These are phyloP conservation scores for Apiotrichum veenhuisii DNA, from an alignment of 1,284 basidiomycete species.

Conservation along the genomic window DNA sequence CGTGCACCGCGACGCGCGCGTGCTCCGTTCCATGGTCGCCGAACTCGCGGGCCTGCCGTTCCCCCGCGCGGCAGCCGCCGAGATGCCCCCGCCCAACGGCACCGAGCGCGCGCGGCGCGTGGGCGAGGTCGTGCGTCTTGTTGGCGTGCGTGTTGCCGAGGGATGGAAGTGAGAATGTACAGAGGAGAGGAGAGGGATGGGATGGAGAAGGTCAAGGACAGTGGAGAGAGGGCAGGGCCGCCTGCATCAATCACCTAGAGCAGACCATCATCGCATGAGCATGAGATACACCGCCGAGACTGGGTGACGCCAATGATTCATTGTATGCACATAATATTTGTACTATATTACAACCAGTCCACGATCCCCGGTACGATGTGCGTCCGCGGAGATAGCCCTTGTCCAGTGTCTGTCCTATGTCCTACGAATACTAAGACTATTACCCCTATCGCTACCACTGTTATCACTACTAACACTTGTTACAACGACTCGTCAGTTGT, in stretches of 20 bases:
- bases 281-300: neutral
- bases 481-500: neutral
- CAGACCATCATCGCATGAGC: neutral
- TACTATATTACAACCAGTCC: slow-evolving; percentile 2
- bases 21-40: neutral
- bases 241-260: too few species aligned
- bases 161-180: slow-evolving; percentile 24
- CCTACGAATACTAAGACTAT: too few species aligned
- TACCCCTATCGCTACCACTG: too few species aligned
- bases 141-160: slow-evolving; percentile 34
- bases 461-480: too few species aligned
- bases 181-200: neutral
- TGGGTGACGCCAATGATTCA: neutral
- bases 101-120: slow-evolving; percentile 22
- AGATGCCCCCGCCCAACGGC: neutral
- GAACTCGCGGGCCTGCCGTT: slow-evolving; percentile 1
- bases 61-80: neutral
- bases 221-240: too few species aligned
- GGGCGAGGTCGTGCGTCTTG: slow-evolving; percentile 34
- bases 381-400: too few species aligned
- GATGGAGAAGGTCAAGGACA: neutral
- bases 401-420: too few species aligned
- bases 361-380: too few species aligned
- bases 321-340: slow-evolving; percentile 1
- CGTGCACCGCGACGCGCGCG: neutral